Percentiles rank a stretch among this genome's conserved stretches.
phyloP scores from a whole-genome alignment of 2,329 filamentous ascomycete species.

The Claviceps citrina region DNA sequence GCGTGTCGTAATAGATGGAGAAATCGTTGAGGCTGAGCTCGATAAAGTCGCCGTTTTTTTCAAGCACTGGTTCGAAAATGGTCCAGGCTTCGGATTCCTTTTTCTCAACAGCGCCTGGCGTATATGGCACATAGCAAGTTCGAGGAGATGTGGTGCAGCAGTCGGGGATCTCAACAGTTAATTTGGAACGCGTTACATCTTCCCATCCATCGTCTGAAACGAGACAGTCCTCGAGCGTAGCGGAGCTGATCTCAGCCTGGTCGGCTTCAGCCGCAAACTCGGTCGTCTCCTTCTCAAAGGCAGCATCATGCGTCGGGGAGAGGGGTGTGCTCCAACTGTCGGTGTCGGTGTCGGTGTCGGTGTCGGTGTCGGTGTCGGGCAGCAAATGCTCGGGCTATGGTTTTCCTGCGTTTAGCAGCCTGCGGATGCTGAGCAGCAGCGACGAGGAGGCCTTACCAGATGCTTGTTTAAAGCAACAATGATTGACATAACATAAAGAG shows the following conservation, averaged over 20 bases:
- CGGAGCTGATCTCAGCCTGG: no score
- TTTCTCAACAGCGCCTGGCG: background rate
- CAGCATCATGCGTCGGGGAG: background rate
- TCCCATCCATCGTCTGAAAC: background rate
- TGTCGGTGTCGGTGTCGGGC: no score
- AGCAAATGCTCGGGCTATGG: background rate
- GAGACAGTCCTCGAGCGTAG: background rate
- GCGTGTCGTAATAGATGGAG: conserved; percentile 34
- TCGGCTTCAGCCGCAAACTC: background rate
- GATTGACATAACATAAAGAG: background rate
- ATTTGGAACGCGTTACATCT: background rate
- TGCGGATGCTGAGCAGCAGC: background rate
- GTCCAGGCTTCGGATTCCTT: conserved; percentile 3
- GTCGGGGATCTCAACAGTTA: conserved; percentile 2
- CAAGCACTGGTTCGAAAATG: conserved; percentile 1
- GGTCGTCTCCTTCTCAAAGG: background rate
- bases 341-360: no score
- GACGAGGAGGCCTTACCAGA: background rate
- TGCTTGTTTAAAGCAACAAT: background rate
- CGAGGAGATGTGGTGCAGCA: background rate
- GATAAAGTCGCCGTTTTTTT: conserved; percentile 15
- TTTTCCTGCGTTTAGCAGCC: background rate
- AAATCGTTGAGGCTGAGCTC: conserved; percentile 44
- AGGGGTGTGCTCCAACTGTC: background rate
- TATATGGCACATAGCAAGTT: conserved; percentile 2